Percentiles rank a stretch among this genome's conserved stretches.
phyloP scores from a whole-genome alignment of 495 filamentous ascomycete species.

The Tuber aestivum region DNA sequence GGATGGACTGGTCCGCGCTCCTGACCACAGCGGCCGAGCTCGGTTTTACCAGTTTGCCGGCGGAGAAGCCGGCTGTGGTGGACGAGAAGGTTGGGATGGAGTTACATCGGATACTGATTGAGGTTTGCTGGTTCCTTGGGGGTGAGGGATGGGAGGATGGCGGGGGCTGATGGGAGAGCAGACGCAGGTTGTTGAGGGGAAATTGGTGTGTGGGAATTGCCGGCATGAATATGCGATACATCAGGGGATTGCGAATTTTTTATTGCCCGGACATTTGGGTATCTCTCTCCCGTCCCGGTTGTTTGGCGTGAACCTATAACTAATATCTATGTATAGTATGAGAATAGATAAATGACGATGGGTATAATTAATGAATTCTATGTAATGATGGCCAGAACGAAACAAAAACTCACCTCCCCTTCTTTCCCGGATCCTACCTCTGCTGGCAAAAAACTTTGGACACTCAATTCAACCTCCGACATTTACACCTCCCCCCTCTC shows the following conservation, averaged over 20 bases:
- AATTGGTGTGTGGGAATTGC: slow-evolving; percentile 83
- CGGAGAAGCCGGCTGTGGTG: slow-evolving; percentile 51
- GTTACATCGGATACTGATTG: slow-evolving; percentile 74
- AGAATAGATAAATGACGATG: not conserved
- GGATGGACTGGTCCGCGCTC: slow-evolving; percentile 82
- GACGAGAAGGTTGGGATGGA: slow-evolving; percentile 66
- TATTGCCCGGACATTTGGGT: slow-evolving; percentile 89
- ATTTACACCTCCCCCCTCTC: not conserved
- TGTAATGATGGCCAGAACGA: not conserved
- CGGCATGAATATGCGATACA: slow-evolving; percentile 87
- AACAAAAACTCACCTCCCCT: slow-evolving; percentile 11
- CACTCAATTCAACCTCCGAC: not conserved
- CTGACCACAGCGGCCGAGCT: slow-evolving; percentile 72
- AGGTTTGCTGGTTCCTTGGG: slow-evolving; percentile 43
- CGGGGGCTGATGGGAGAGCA: slow-evolving; percentile 9
- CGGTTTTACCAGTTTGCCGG: slow-evolving; percentile 72
- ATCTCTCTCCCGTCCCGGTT: slow-evolving; percentile 10
- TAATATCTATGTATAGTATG: not conserved
- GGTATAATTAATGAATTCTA: not conserved
- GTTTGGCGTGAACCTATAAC: not conserved
- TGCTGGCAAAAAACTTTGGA: not conserved
- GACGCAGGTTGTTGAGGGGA: slow-evolving; percentile 80
- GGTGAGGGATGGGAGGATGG: not conserved
- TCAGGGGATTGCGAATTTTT: slow-evolving; percentile 93
- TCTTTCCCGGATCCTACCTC: not conserved